These are phyloP conservation scores for Gonapodya prolifera DNA, from an alignment of 192 early-diverging fungal genomes.

Conservation along the genomic window DNA sequence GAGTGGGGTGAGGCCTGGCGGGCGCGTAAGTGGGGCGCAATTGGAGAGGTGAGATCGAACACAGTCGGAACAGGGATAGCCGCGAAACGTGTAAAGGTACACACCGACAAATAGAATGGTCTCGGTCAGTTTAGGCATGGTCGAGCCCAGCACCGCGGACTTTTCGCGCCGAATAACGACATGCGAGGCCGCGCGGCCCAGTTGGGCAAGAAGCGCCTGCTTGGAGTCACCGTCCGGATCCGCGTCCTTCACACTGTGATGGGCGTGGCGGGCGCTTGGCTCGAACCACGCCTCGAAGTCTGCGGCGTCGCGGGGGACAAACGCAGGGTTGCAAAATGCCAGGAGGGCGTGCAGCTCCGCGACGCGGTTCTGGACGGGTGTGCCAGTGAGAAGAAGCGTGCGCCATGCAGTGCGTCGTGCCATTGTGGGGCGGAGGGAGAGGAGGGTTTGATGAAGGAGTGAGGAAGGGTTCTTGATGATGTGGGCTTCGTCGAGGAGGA, in stretches of 20 bases:
- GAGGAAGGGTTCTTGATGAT: conserved; percentile 7
- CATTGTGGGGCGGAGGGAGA: conserved; percentile 3
- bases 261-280: neutral
- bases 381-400: neutral
- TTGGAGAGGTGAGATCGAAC: neutral
- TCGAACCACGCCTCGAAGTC: neutral
- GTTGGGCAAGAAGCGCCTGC: neutral
- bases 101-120: neutral
- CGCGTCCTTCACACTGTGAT: no score
- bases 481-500: conserved; percentile 23
- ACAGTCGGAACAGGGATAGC: neutral
- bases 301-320: neutral
- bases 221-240: no score
- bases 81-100: neutral
- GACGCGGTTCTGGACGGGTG: neutral
- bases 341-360: neutral
- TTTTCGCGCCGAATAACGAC: neutral
- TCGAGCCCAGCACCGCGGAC: neutral
- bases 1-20: neutral
- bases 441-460: neutral
- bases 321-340: neutral
- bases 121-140: neutral
- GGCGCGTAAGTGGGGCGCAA: neutral
- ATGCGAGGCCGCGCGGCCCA: neutral
- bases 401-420: neutral